phyloP scores from a whole-genome alignment of 2,329 filamentous ascomycete genomes.

The Pyrenochaeta sp. region DNA sequence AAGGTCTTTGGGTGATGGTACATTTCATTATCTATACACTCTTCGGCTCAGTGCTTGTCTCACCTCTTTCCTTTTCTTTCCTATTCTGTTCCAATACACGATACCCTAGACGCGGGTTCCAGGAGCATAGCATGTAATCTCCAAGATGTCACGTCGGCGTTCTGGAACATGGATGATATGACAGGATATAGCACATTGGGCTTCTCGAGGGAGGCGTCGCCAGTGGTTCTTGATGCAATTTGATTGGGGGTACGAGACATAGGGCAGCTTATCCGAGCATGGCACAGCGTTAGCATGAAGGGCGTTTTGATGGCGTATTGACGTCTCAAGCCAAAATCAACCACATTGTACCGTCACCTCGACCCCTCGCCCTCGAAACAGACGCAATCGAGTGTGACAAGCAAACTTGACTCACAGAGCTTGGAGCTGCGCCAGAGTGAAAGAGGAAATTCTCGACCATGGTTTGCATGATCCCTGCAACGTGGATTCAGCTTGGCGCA shows the following conservation, averaged over 20 bases:
- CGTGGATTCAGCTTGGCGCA: slow-evolving; percentile 22
- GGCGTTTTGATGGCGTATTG: slow-evolving; percentile 22
- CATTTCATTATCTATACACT: slow-evolving; percentile 1
- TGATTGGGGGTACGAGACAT: slow-evolving; percentile 5
- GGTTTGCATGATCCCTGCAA: slow-evolving; percentile 22
- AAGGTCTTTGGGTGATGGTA: slow-evolving; percentile 72
- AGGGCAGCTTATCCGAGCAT: slow-evolving; percentile 18
- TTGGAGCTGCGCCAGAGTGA: slow-evolving; percentile 20
- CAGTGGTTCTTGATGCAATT: slow-evolving; percentile 4
- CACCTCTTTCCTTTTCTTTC: slow-evolving; percentile 15
- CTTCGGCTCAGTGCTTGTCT: slow-evolving; percentile 13
- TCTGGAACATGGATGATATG: slow-evolving; percentile 6
- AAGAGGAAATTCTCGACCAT: slow-evolving; percentile 25
- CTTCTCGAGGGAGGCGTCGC: not conserved
- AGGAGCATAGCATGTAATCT: slow-evolving; percentile 9
- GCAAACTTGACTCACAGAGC: not conserved
- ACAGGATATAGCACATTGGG: not conserved
- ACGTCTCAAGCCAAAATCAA: slow-evolving; percentile 26
- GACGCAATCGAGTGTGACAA: too few relatives aligned
- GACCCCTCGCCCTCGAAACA: too few relatives aligned
- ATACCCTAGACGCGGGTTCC: slow-evolving; percentile 20
- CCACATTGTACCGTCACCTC: not conserved
- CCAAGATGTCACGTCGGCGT: slow-evolving; percentile 11
- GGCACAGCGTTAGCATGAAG: slow-evolving; percentile 10
- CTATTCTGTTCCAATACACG: slow-evolving; percentile 2